Base-by-base conservation (phyloP, 2,329 filamentous ascomycete species). In the Colletotrichum sp. region DNA sequence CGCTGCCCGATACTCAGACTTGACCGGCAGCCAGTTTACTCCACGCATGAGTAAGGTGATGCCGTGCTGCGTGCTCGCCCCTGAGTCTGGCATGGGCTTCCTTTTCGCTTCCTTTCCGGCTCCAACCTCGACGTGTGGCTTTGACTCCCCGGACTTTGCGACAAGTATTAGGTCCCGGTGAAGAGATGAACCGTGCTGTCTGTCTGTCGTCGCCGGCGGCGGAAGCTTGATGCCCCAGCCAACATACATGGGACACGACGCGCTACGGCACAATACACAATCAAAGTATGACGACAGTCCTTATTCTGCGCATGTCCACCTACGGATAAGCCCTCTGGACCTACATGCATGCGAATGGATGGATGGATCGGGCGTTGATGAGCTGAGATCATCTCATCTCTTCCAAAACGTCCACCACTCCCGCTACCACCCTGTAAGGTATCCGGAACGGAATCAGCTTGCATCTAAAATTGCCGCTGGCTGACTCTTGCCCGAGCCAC, bases 381-480 rank as follows among this genome's bases (percentile, higher is more conserved):
- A 73, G 64, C 70, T 59, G 64, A 73, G 59, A 73, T 76, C 70
- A 65, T 73, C 64, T 69, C 59, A 69, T 76, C 59, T 69, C 73
- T 36, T 49, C 49, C 59, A 26, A 34, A 49, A 34, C 49, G 63
- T 65, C 73, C 34, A 65, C 49, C 44, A 64, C 55, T 52, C n/a
- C 44, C n/a, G 44, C 44, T 60, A 69, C 67, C 67, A 60, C 49
- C 39, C 36, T 44, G 57, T 59, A 12, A 60, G 44, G n/a, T 21
- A 21, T 52, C n/a, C 44, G n/a, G 44, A 52, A 32, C 64, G 52
- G 70, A 76, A 69, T 62, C 64, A 73, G 70, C 74, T 64, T 76
- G 70, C 70, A 76, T 76, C 74, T 73, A 55, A 76, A 69, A 76
- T 74, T 76, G 74, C 70, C 71, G 59, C 70, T 65, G 44, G 64